Conservation (phyloP, 345 rosid species). For the Hevea brasiliensis region DNA sequence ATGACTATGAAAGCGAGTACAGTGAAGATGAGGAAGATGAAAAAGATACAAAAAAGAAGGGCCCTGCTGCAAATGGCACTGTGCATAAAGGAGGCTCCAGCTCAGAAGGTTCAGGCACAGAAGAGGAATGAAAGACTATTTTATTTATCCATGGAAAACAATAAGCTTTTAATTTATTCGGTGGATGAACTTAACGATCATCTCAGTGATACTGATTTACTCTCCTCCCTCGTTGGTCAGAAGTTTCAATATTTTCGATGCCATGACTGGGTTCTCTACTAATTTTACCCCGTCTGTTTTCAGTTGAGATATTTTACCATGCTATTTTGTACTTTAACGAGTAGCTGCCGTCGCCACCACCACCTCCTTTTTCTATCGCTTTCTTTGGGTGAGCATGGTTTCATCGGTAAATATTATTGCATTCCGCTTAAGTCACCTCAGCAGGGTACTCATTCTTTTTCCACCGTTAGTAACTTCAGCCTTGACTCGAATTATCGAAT, state of each 20-base stretch:
- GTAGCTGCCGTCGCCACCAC: no score
- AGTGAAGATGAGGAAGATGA: slow-evolving; percentile 89
- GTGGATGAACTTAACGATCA: neutral
- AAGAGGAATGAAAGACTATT: slow-evolving; percentile 54
- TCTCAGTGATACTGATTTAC: neutral
- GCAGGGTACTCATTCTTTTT: no score
- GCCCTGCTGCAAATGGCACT: slow-evolving; percentile 49
- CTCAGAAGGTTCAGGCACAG: slow-evolving; percentile 70
- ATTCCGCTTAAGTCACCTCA: no score
- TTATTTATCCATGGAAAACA: slow-evolving; percentile 19
- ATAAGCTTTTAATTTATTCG: neutral
- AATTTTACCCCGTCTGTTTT: no score
- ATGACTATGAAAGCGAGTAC: slow-evolving; percentile 91
- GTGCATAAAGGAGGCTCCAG: slow-evolving; percentile 49
- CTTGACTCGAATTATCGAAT: no score
- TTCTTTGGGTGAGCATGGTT: no score
- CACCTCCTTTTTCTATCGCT: no score
- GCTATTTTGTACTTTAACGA: no score
- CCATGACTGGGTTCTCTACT: neutral
- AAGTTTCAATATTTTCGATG: neutral
- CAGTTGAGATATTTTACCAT: neutral
- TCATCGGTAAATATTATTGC: no score
- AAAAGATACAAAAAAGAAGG: slow-evolving; percentile 62
- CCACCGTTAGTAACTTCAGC: no score
- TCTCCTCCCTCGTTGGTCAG: neutral